These are phyloP conservation scores for Dictyostelium citrinum DNA, from an alignment of 78 protist genomes.

Conservation along the genomic window DNA sequence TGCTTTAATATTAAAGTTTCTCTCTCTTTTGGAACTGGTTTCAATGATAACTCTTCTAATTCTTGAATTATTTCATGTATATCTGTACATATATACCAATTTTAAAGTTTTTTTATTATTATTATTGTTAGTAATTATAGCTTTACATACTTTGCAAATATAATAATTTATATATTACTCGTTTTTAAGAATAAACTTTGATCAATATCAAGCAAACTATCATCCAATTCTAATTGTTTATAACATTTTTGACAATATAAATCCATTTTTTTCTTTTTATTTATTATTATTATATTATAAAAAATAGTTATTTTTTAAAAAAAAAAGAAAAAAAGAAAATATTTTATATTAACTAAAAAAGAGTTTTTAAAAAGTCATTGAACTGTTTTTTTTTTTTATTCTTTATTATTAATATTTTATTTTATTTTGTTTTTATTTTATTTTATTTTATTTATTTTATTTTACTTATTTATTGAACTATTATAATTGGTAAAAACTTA, in stretches of 20 bases:
- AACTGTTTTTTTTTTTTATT: no score
- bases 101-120: neutral
- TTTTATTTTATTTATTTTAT: no score
- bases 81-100: neutral
- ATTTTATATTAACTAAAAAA: no score
- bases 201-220: constrained; percentile 51
- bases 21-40: constrained; percentile 3
- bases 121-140: neutral
- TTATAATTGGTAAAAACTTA: no score
- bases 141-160: neutral
- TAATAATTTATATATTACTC: constrained; percentile 8
- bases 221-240: constrained; percentile 65
- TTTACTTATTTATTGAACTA: no score
- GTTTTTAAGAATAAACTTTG: constrained; percentile 40
- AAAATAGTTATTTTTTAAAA: no score
- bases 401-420: no score
- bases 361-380: no score
- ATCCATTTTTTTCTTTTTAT: constrained; percentile 19
- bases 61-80: neutral
- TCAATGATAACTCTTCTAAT: neutral
- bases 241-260: constrained; percentile 66
- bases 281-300: neutral
- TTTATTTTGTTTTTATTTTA: no score
- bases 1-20: neutral
- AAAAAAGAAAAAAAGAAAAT: no score